Percentiles rank a stretch among this genome's conserved stretches.
Conservation (phyloP, 331 rosid genomes). For the Acacia concinna region DNA sequence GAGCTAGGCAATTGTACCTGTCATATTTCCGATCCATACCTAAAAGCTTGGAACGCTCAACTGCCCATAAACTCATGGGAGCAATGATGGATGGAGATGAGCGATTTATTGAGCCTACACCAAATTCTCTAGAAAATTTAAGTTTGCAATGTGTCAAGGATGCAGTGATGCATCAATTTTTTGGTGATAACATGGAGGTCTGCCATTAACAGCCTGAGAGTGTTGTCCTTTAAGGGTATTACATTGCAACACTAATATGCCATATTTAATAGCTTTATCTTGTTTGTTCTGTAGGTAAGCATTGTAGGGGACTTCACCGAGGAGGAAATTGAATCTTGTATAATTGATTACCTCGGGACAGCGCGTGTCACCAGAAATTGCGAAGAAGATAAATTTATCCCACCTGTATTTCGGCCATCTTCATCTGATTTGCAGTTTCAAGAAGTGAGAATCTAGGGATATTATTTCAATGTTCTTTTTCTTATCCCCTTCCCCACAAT, state of each 20-base stretch:
- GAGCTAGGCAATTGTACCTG: conserved; percentile 92
- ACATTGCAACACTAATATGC: conserved; percentile 23
- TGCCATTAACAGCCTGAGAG: conserved; percentile 33
- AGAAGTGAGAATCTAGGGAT: conserved; percentile 67
- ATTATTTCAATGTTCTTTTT: neutral
- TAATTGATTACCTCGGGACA: conserved; percentile 96
- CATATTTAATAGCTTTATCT: neutral
- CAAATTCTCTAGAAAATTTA: conserved; percentile 78
- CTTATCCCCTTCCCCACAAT: neutral
- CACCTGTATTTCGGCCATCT: conserved; percentile 71
- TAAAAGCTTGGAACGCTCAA: conserved; percentile 97
- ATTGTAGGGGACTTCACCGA: conserved; percentile 90
- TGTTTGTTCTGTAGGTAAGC: conserved; percentile 63
- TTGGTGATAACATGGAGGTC: conserved; percentile 97
- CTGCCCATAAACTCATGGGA: conserved; percentile 98
- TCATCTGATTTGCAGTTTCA: conserved; percentile 80
- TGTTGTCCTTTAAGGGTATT: conserved; percentile 7
- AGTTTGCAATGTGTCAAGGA: conserved; percentile 86
- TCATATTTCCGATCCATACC: conserved; percentile 97
- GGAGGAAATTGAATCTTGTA: conserved; percentile 89
- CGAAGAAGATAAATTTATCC: conserved; percentile 41
- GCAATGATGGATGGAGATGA: conserved; percentile 98
- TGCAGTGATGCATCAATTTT: conserved; percentile 92
- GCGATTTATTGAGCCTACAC: conserved; percentile 96
- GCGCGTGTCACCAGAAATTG: conserved; percentile 53